Conservation (phyloP, 208 protist genomes). For the Lotmaria passim region DNA sequence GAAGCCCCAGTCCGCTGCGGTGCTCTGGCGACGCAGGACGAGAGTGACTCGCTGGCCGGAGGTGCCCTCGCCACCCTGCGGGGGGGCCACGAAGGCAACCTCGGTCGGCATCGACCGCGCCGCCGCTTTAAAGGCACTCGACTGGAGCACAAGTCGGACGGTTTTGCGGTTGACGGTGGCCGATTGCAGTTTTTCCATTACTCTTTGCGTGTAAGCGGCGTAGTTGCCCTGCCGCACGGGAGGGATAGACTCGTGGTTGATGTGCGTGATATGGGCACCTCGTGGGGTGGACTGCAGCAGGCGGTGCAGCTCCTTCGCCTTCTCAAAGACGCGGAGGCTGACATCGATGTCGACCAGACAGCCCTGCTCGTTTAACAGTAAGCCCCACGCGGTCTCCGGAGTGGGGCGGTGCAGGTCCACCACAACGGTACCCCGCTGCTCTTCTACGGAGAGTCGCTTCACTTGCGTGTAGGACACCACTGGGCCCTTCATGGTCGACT, state of each 20-base stretch:
- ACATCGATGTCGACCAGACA: conserved; percentile 69
- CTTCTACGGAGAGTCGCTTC: conserved; percentile 37
- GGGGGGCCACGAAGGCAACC: conserved; percentile 49
- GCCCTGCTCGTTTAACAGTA: conserved; percentile 74
- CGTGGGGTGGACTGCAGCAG: conserved; percentile 43
- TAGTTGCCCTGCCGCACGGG: conserved; percentile 10
- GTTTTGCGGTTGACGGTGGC: conserved; percentile 31
- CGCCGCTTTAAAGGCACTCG: conserved; percentile 37
- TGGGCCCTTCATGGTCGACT: conserved; percentile 35
- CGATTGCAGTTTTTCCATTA: conserved; percentile 26
- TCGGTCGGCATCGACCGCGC: conserved; percentile 35
- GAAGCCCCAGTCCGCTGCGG: conserved; percentile 40
- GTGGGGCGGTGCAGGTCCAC: conserved; percentile 54
- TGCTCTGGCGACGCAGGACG: conserved; percentile 44
- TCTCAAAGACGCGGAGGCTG: conserved; percentile 48
- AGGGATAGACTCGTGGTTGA: conserved; percentile 46
- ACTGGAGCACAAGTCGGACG: conserved; percentile 44
- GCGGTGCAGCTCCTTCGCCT: conserved; percentile 54
- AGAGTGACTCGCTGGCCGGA: conserved; percentile 60
- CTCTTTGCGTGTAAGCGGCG: conserved; percentile 16
- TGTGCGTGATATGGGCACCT: conserved; percentile 45
- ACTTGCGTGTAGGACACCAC: conserved; percentile 53
- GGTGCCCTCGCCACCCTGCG: conserved; percentile 57
- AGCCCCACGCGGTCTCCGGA: conserved; percentile 51
- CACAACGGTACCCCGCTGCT: conserved; percentile 28